phyloP scores from a whole-genome alignment of 2,329 filamentous ascomycete genomes.

The Exophiala sp. region DNA sequence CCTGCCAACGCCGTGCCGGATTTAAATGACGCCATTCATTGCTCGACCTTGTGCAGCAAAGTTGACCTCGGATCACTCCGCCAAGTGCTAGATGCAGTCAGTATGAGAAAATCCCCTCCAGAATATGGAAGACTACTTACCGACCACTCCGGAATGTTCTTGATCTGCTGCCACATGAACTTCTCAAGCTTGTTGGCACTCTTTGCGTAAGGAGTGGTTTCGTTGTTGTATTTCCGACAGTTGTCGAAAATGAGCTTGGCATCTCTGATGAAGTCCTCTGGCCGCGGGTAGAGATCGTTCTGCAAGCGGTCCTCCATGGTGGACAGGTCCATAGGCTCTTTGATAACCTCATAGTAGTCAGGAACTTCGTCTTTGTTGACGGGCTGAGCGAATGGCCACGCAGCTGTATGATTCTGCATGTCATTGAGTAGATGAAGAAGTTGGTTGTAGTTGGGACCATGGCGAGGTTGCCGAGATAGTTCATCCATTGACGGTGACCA shows the following conservation, averaged over 20 bases:
- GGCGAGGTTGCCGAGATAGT: constrained; percentile 84
- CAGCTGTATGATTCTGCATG: constrained; percentile 84
- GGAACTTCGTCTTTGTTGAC: constrained; percentile 93
- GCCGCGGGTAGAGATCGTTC: constrained; percentile 81
- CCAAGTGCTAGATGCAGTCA: constrained; percentile 35
- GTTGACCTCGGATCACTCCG: constrained; percentile 32
- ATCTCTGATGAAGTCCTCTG: constrained; percentile 88
- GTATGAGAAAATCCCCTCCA: background rate
- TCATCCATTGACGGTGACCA: constrained; percentile 99
- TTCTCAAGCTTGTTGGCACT: constrained; percentile 88
- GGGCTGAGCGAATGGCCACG: constrained; percentile 91
- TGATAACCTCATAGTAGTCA: constrained; percentile 99
- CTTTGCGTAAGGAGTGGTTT: constrained; percentile 91
- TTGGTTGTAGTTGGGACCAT: constrained; percentile 93
- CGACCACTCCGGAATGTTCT: constrained; percentile 89
- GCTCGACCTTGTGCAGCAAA: too few relatives aligned
- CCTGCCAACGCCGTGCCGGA: background rate
- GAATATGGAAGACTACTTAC: constrained; percentile 34
- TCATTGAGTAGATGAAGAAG: constrained; percentile 89
- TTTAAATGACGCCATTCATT: background rate
- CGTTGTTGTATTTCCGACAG: constrained; percentile 92
- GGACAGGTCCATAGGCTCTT: constrained; percentile 90
- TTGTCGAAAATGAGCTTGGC: constrained; percentile 88
- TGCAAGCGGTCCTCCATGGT: constrained; percentile 97
- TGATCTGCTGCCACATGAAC: constrained; percentile 91